phyloP scores from a whole-genome alignment of 192 early-diverging fungal species.

The Linnemannia exigua region DNA sequence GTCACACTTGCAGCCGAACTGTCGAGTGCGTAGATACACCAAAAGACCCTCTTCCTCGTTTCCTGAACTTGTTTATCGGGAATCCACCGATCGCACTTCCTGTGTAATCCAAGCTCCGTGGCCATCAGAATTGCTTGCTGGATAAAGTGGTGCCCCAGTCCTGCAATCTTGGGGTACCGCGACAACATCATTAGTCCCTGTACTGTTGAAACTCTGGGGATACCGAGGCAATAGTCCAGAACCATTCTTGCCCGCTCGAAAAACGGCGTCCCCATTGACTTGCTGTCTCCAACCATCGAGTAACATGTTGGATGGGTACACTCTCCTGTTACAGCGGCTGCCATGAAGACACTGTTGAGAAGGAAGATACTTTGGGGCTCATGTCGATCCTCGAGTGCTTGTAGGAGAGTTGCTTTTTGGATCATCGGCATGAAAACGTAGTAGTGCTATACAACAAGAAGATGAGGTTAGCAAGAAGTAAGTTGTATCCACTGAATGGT shows the following conservation, averaged over 20 bases:
- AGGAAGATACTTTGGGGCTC: conserved; percentile 50
- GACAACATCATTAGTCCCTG: conserved; percentile 45
- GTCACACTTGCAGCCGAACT: conserved; percentile 34
- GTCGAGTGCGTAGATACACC: conserved; percentile 45
- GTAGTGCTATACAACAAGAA: conserved; percentile 22
- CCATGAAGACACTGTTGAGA: conserved; percentile 50
- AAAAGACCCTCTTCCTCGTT: conserved; percentile 46
- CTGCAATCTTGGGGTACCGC: conserved; percentile 34
- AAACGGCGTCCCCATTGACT: conserved; percentile 61
- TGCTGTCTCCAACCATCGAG: conserved; percentile 33
- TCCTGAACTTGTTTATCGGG: conserved; percentile 45
- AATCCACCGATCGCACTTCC: conserved; percentile 56
- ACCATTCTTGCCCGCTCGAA: conserved; percentile 60
- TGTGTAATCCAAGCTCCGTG: conserved; percentile 38
- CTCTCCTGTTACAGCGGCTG: conserved; percentile 35
- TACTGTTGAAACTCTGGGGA: conserved; percentile 45
- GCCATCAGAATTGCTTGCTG: conserved; percentile 49
- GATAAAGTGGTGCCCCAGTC: conserved; percentile 28
- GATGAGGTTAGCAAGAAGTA: background rate
- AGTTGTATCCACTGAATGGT: too few relatives aligned
- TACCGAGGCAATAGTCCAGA: conserved; percentile 48
- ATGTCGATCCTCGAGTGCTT: conserved; percentile 48
- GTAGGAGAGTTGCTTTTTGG: conserved; percentile 41
- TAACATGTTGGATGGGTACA: conserved; percentile 34
- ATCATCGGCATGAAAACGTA: conserved; percentile 47